Evolutionary conservation across 2,329 filamentous ascomycete genomes (phyloP).

Genomic region (Fusarium papillatum): DNA sequence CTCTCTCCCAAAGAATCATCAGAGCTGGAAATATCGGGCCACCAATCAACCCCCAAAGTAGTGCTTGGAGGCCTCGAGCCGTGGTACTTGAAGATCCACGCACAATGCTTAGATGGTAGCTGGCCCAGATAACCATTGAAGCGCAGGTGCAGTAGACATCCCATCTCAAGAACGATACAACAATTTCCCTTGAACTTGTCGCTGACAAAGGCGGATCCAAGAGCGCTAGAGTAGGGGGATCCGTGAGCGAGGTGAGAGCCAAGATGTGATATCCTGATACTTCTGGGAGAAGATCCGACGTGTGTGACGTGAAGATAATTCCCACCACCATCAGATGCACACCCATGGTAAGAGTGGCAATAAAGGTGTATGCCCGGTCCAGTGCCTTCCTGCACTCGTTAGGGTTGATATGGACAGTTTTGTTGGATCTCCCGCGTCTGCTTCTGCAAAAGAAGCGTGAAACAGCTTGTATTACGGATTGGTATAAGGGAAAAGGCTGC

Average conservation of each 20-base stretch:
- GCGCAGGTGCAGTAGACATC: constrained; percentile 38
- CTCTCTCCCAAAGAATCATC: constrained; percentile 32
- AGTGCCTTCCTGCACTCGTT: constrained; percentile 4
- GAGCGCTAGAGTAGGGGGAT: constrained; percentile 29
- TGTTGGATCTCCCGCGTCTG: neutral
- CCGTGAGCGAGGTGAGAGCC: constrained; percentile 22
- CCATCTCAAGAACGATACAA: constrained; percentile 38
- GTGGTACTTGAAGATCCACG: neutral
- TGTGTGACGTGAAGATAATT: constrained; percentile 9
- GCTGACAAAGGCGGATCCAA: constrained; percentile 20
- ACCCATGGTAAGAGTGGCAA: neutral
- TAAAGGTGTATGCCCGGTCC: constrained; percentile 21
- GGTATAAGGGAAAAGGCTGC: constrained; percentile 38
- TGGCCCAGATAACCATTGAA: constrained; percentile 30
- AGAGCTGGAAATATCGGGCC: constrained; percentile 35
- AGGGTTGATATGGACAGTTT: neutral
- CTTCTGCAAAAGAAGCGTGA: neutral
- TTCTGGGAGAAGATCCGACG: neutral
- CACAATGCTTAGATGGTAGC: constrained; percentile 17
- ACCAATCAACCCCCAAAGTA: constrained; percentile 17
- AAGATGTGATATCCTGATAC: constrained; percentile 30
- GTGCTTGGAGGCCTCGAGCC: neutral
- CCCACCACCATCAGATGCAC: constrained; percentile 25
- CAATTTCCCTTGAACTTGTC: constrained; percentile 20
- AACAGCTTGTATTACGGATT: constrained; percentile 7